Conservation (phyloP, 192 early-diverging fungal genomes). For the Endogone sp. region DNA sequence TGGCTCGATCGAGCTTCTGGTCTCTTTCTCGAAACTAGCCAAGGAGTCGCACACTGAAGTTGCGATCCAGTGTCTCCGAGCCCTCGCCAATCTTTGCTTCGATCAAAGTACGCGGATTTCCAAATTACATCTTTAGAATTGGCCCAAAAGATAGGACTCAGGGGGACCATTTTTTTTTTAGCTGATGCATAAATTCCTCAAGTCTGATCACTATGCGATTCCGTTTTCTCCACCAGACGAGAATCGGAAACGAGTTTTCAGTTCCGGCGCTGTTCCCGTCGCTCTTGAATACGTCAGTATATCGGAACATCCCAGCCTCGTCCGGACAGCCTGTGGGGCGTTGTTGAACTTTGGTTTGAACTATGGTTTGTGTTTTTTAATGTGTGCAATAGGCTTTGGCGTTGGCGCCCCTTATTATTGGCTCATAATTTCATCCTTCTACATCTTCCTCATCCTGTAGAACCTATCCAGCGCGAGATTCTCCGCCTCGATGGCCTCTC, state of each 20-base stretch:
- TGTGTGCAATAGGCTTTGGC: neutral
- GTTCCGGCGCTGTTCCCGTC: slow-evolving; percentile 25
- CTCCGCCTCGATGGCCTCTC: slow-evolving; percentile 12
- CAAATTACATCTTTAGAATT: neutral
- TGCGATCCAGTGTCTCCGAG: slow-evolving; percentile 40
- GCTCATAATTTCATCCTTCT: neutral
- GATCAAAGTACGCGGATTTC: slow-evolving; percentile 37
- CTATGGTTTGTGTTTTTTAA: slow-evolving; percentile 28
- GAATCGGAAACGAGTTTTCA: slow-evolving; percentile 38
- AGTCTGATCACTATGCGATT: neutral
- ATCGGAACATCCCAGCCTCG: slow-evolving; percentile 23
- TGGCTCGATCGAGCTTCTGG: slow-evolving; percentile 28
- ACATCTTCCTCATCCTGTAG: slow-evolving; percentile 13
- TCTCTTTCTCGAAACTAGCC: slow-evolving; percentile 29
- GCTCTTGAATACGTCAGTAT: slow-evolving; percentile 23
- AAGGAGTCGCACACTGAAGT: slow-evolving; percentile 8
- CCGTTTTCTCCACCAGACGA: slow-evolving; percentile 26
- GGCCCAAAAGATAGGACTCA: no score
- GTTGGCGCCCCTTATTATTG: neutral
- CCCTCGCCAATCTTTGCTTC: slow-evolving; percentile 50
- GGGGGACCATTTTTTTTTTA: neutral
- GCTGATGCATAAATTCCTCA: neutral
- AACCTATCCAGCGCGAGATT: slow-evolving; percentile 36
- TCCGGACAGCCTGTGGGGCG: slow-evolving; percentile 40
- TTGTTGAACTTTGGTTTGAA: slow-evolving; percentile 47